Evolutionary conservation across 805 yeast genomes (phyloP), one percentile per base, ranked within the genome.

Genomic region (Barnettozyma siamensis): DNA sequence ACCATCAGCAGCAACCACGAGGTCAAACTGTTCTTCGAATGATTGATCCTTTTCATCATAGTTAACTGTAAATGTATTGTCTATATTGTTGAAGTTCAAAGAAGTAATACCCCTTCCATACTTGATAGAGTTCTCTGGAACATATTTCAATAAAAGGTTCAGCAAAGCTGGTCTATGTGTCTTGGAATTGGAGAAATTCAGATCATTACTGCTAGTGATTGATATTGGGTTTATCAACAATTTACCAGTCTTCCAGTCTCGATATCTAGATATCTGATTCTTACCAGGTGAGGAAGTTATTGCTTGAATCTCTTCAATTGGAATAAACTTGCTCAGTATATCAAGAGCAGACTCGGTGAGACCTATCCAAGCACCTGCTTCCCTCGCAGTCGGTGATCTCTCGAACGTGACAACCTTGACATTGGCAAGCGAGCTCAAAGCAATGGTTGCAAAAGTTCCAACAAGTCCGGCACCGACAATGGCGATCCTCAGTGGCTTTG

Each of bases 381-480:
- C 35, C 7, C 30, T 34, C 3, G 37, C 21, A 11, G 11, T 6
- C 4, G 17, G 20, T 23, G 37, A 34, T 34, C 18, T 34, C 13
- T 34, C 37, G 18, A 34, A 34, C 7, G 37, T 34, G 4, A 28
- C 16, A 17, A 34, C 23, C 17, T 24, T 10, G 7, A 34, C 31
- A 17, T 34, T 34, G 10, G 37, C 17, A 11, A 34, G 12, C 2
- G n/a, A 24, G 6, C 20, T n/a, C 15, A 34, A 26, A 7, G 37
- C 37, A 24, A 34, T 16, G 4, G 37, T 34, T 1, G 37, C 37
- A 26, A 34, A 34, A 7, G 30, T 7, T 12, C 37, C 37, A 17
- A 34, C 37, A n/a, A 34, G 16, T 5, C 37, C 37, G 17, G 20
- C 30, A 12, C 37, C 37, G 18, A 34, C 23, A 17, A 34, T 34